phyloP scores from a whole-genome alignment of 2,329 filamentous ascomycete species.

The Knoxdaviesia capensis region DNA sequence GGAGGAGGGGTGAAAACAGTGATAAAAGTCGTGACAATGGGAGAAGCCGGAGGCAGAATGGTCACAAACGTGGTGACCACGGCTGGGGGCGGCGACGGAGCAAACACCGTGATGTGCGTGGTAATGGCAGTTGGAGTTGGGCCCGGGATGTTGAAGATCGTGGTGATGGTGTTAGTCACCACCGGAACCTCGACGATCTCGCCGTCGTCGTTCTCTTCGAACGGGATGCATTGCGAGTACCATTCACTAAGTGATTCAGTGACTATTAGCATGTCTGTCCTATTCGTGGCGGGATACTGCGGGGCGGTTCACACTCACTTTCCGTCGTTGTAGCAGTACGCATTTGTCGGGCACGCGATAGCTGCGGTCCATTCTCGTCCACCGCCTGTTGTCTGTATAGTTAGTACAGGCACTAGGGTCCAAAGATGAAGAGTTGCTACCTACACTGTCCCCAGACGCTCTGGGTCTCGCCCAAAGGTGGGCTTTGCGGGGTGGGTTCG shows the following conservation, averaged over 20 bases:
- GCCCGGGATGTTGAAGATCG: conserved; percentile 3
- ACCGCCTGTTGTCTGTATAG: neutral
- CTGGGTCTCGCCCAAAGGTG: conserved; percentile 1
- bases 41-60: too few species aligned
- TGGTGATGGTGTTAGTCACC: conserved; percentile 2
- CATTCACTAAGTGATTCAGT: neutral
- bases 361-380: conserved; percentile 2
- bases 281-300: too few species aligned
- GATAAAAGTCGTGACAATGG: too few species aligned
- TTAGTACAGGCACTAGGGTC: neutral
- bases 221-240: conserved; percentile 3
- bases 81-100: neutral
- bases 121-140: conserved; percentile 2
- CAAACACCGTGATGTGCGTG: conserved; percentile 3
- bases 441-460: conserved; percentile 3
- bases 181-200: neutral
- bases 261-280: too few species aligned
- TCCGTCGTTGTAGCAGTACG: conserved; percentile 4
- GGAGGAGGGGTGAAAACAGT: too few species aligned
- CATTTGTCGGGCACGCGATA: neutral
- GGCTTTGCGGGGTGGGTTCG: neutral
- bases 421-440: neutral
- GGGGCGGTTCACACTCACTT: neutral
- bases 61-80: too few species aligned
- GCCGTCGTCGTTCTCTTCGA: neutral